Base-by-base conservation (phyloP, 2,329 filamentous ascomycete species). In the Pseudocercospora vitis region DNA sequence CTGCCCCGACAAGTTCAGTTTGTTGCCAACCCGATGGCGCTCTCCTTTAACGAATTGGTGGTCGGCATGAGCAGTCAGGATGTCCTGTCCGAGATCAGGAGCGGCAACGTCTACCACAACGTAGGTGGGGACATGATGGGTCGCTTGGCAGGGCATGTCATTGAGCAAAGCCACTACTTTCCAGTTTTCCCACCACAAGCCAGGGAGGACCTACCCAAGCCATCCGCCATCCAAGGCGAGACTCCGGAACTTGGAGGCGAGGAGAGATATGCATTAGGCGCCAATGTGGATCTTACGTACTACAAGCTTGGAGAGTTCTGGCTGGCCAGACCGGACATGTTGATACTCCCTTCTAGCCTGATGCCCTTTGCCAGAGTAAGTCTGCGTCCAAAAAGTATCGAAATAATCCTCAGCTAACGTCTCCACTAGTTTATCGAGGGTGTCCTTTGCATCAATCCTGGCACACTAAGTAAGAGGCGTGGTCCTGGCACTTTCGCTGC, bases 91-190 rank as follows among this genome's bases (percentile, higher is more conserved):
- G 90, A 96, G 72, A 80, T 85, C 49, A 70, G 78, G 18, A 58
- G 64, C 5, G 64, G 67, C 28, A 68, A 69, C 2, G 75, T 96
- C 23, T 90, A 88, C 7, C 79, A 95, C 62, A 89, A 87, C n/a
- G 85, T 84, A 0, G 87, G 94, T 63, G 91, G 96, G 66, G 84
- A 88, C 61, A 64, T 88, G 21, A 77, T 92, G 65, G 83, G 85
- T 12, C 76, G 92, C n/a, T 73, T 91, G 42, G 83, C 87, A 4
- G 81, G 84, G 16, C 86, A 94, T 62, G 71, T 99, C 14, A 82
- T 99, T 53, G 88, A 96, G 72, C 94, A 97, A 73, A 79, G 91
- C 5, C 91, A 94, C 67, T 97, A 91, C 71, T 90, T 90, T 65
- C 94, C 94, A 0, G 74, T 97, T 0, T 96, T 91, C 67, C 94